Conservation (phyloP, 2,329 filamentous ascomycete genomes). For the Colletotrichum sp. region DNA sequence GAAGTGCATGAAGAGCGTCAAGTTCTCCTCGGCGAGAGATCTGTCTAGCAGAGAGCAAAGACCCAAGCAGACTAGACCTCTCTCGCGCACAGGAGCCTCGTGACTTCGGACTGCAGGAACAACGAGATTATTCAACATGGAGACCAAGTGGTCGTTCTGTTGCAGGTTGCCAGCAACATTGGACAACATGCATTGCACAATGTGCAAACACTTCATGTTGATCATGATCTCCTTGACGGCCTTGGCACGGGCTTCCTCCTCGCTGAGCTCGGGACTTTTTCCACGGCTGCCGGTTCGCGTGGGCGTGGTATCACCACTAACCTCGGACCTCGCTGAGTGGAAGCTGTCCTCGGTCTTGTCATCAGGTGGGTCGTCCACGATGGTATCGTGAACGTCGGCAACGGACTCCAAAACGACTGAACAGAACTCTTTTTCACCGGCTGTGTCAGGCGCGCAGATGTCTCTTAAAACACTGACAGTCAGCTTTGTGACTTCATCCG, state of each 20-base stretch:
- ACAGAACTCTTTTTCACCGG: slow-evolving; percentile 83
- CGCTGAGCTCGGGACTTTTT: slow-evolving; percentile 51
- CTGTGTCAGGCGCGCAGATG: slow-evolving; percentile 77
- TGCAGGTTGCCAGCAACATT: slow-evolving; percentile 90
- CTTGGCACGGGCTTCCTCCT: slow-evolving; percentile 74
- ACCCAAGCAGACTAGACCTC: slow-evolving; percentile 87
- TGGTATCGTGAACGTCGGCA: slow-evolving; percentile 94
- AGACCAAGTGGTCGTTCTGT: slow-evolving; percentile 87
- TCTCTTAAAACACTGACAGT: slow-evolving; percentile 81
- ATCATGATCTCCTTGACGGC: slow-evolving; percentile 91
- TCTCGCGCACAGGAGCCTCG: slow-evolving; percentile 89
- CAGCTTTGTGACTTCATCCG: slow-evolving; percentile 91
- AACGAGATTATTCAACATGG: slow-evolving; percentile 97
- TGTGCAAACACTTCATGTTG: slow-evolving; percentile 98
- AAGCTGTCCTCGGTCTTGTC: slow-evolving; percentile 75
- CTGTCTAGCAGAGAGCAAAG: slow-evolving; percentile 91
- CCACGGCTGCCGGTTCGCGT: slow-evolving; percentile 49
- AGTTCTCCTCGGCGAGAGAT: slow-evolving; percentile 89
- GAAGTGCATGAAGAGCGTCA: slow-evolving; percentile 93
- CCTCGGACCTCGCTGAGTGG: slow-evolving; percentile 88
- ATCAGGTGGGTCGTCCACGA: slow-evolving; percentile 70
- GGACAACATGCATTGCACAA: slow-evolving; percentile 95
- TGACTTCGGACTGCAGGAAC: slow-evolving; percentile 94
- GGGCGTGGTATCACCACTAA: slow-evolving; percentile 70
- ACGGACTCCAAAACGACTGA: slow-evolving; percentile 90